Percentiles rank a stretch among this genome's conserved stretches.
Evolutionary conservation across 1,284 basidiomycete species (phyloP).

Genomic region (Pterula multifida): DNA sequence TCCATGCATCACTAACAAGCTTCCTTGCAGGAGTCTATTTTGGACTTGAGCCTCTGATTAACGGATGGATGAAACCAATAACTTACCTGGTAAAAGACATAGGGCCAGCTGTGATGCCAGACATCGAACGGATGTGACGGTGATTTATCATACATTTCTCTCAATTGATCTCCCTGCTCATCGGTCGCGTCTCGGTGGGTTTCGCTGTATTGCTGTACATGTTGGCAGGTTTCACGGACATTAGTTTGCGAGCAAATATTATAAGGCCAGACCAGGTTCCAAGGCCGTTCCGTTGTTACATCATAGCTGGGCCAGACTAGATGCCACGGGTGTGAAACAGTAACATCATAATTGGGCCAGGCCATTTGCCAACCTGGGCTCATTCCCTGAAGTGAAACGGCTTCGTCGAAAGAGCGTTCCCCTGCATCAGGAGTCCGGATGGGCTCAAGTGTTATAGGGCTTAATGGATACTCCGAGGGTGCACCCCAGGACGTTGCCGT

Average conservation of each 20-base stretch:
- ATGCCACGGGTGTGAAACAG: constrained; percentile 9
- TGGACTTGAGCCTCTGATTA: too few relatives aligned
- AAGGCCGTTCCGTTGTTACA: background rate
- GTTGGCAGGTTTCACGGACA: constrained; percentile 5
- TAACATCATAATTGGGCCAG: constrained; percentile 15
- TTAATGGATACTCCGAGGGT: constrained; percentile 28
- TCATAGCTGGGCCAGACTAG: constrained; percentile 12
- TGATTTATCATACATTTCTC: too few relatives aligned
- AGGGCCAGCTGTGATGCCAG: too few relatives aligned
- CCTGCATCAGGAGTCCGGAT: constrained; percentile 32
- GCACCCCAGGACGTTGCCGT: constrained; percentile 36
- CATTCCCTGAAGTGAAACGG: constrained; percentile 11
- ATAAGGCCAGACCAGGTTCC: constrained; percentile 7
- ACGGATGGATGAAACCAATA: too few relatives aligned
- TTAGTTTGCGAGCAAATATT: background rate
- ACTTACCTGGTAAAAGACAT: too few relatives aligned
- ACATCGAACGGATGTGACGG: too few relatives aligned
- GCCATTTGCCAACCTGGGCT: background rate
- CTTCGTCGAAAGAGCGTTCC: constrained; percentile 25
- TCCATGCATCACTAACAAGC: too few relatives aligned
- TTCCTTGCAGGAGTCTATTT: too few relatives aligned
- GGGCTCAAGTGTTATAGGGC: constrained; percentile 23
- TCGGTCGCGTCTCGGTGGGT: too few relatives aligned
- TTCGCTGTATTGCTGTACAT: constrained; percentile 19
- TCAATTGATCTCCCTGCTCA: too few relatives aligned